Evolutionary conservation across 176 grass and related monocot genomes (phyloP).

Genomic region (Zoysia japonica): DNA sequence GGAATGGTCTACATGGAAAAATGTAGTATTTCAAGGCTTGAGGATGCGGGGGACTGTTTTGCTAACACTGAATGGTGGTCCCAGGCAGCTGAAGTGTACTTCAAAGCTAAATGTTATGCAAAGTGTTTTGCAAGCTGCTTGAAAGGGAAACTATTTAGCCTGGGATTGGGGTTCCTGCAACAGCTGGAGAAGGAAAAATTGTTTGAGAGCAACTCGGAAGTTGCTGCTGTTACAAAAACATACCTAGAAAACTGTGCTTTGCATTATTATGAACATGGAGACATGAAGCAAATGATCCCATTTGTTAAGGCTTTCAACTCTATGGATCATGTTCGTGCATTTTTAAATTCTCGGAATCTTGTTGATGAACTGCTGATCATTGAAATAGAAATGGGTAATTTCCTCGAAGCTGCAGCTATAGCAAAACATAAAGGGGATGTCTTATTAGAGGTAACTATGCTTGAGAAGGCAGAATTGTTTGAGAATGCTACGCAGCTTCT

Average conservation of each 20-base stretch:
- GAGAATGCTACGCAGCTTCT: conserved; percentile 55
- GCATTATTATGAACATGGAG: conserved; percentile 40
- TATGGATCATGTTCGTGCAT: conserved; percentile 52
- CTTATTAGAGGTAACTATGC: conserved; percentile 59
- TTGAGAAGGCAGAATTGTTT: conserved; percentile 58
- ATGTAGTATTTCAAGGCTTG: conserved; percentile 63
- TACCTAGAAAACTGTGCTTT: conserved; percentile 61
- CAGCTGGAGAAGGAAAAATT: conserved; percentile 47
- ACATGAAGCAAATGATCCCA: conserved; percentile 61
- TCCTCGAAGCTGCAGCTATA: conserved; percentile 62
- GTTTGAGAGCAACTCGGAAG: conserved; percentile 22
- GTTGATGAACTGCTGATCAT: conserved; percentile 62
- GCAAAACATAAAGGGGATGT: conserved; percentile 55
- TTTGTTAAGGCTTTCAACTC: conserved; percentile 65
- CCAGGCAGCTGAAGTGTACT: conserved; percentile 64
- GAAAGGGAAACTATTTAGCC: conserved; percentile 54
- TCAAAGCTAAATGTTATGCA: conserved; percentile 60
- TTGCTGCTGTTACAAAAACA: conserved; percentile 35
- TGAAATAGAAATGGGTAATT: conserved; percentile 76
- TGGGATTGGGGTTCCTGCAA: conserved; percentile 50
- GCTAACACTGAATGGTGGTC: conserved; percentile 44
- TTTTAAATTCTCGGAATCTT: conserved; percentile 51
- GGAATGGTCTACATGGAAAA: conserved; percentile 74
- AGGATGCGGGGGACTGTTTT: conserved; percentile 79
- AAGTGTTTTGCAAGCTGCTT: conserved; percentile 66